Base-by-base conservation (phyloP, 768 basidiomycete species). In the Tephrocybe sp. region DNA sequence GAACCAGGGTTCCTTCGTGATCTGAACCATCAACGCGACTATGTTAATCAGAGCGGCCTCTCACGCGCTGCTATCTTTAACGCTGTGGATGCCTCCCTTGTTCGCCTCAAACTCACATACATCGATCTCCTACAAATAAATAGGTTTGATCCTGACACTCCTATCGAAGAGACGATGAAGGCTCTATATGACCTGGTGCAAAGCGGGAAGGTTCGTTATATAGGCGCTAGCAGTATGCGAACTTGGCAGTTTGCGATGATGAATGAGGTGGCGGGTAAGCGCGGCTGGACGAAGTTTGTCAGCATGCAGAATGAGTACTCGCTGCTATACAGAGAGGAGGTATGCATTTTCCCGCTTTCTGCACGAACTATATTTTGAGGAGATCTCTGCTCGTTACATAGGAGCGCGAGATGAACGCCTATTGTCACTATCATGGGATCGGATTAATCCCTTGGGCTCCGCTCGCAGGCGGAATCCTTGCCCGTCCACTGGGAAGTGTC, bases 281-380 rank as follows among this genome's bases (percentile, higher is more conserved):
- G 76, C 12, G 71, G 72, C 3, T 78, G 79, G 70, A 79, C 80
- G 5, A 74, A 68, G 51, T 83, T 83, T 52, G 69, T 79, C 38
- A 75, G 78, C 47, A 80, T 83, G 71, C 82, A 83, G 62, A 69
- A 72, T 36, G 74, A 78, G 51, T 75, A 82, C 54, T 78, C 70
- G 28, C 61, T 81, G 5, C 66, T 82, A 16, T 84, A 83, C 57
- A 69, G 80, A 7, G 75, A 80, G 50, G 79, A 83, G 62, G 64
- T 66, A 9, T 2, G 55, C 9, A 12, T 13, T 13, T 22, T 19
- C 9, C 22, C n/a, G 39, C 22, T 18, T 12, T 4, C 21, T 4
- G 26, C 21, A 26, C n/a, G 7, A 30, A 3, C 15, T 54, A 30
- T 30, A 30, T 30, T 13, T 13, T 3, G 28, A 8, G 28, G 13